Conservation (phyloP, 177 flowering plant genomes). For the Telopea speciosissima region DNA sequence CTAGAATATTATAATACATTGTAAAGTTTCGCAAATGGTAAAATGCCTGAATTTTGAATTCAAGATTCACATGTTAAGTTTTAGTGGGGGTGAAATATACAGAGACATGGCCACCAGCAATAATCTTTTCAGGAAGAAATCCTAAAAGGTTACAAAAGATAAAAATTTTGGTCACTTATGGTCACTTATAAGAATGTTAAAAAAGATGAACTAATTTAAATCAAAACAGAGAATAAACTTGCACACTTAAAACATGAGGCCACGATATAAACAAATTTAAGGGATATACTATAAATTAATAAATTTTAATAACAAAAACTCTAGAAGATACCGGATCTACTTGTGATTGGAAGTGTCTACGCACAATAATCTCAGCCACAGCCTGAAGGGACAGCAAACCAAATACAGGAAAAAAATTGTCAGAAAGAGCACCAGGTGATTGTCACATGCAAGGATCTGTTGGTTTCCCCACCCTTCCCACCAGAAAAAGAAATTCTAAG, state of each 20-base stretch:
- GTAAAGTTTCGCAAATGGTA: too few species aligned
- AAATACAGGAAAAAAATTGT: conserved; percentile 1
- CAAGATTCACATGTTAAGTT: neutral
- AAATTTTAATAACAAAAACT: neutral
- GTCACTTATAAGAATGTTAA: neutral
- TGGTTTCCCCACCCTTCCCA: neutral
- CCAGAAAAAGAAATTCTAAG: too few species aligned
- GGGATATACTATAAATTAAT: neutral
- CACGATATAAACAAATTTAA: neutral
- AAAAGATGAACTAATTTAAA: too few species aligned
- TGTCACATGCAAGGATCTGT: neutral
- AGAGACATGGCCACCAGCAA: neutral
- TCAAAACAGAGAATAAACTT: neutral
- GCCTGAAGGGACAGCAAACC: conserved; percentile 48
- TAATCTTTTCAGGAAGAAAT: too few species aligned
- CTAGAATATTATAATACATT: neutral
- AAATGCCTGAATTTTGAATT: neutral
- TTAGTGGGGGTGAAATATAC: neutral
- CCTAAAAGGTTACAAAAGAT: too few species aligned
- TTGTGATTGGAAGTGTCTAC: conserved; percentile 55
- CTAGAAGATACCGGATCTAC: conserved; percentile 56
- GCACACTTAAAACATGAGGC: neutral
- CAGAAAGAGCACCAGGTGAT: too few species aligned
- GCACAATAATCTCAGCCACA: conserved; percentile 55
- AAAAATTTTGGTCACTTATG: too few species aligned